Base-by-base conservation (phyloP, 352 stramenopile species). In the Phytopythium litorale region DNA sequence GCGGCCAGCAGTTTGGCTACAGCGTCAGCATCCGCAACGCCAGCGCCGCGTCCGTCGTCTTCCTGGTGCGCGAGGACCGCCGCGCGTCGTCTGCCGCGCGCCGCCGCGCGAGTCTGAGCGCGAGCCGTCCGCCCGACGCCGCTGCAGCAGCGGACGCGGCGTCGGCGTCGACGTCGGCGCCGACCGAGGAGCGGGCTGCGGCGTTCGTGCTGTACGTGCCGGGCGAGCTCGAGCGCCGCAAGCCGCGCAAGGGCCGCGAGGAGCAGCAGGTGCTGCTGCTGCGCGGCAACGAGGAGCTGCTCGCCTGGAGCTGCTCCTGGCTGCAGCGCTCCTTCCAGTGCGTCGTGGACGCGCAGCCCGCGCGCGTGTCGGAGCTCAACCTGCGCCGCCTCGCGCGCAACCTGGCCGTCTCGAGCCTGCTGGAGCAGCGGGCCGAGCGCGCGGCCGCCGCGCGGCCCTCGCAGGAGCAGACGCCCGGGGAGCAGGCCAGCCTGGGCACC, bases 251-350 rank as follows among this genome's bases (percentile, higher is more conserved):
- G 65, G 65, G 64, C 42, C 69, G 73, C 18, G 79, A 90, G 56
- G 64, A 43, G 50, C 67, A 88, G 56, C 71, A 88, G 38, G 73
- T 90, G 32, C 50, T 92, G 48, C 67, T 92, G 54, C 55, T 90
- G 37, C 72, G 77, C 45, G 82, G 82, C 62, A 64, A 84, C 32
- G 75, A 84, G 58, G 66, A 81, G 48, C 70, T 92, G 23, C 55
- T 92, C 21, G 58, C 62, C 12, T 81, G 73, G 68, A 63, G 75
- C 15, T 87, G 82, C 52, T 73, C 68, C 18, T 92, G 82, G 82
- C 52, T 92, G 52, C 82, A 92, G 65, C 80, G 71, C 25, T 78
- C 76, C 65, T 92, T 89, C 63, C 82, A 92, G 63, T 90, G 82
- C 54, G 66, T 92, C 8, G 79, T 92, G 37, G 72, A 64, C 49